phyloP scores from a whole-genome alignment of 371 early-diverging fungal species.

The Mortierella sp. region DNA sequence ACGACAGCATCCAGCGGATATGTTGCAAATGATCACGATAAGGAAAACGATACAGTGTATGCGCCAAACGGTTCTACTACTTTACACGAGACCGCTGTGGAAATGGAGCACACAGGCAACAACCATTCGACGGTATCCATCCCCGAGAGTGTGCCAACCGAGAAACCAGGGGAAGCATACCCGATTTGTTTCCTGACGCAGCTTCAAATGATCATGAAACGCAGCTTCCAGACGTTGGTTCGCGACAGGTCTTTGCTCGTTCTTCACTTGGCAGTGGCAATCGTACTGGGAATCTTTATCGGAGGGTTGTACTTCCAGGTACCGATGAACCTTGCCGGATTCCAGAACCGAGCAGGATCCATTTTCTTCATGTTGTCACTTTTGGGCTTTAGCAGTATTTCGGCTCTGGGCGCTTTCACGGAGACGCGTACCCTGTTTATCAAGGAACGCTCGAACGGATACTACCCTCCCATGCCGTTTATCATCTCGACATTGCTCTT shows the following conservation, averaged over 20 bases:
- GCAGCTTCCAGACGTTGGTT: conserved; percentile 38
- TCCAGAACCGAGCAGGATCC: conserved; percentile 89
- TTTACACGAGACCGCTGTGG: conserved; percentile 14
- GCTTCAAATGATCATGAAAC: conserved; percentile 31
- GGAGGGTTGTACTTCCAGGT: conserved; percentile 88
- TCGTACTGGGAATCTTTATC: conserved; percentile 78
- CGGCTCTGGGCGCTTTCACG: conserved; percentile 80
- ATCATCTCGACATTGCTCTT: conserved; percentile 83
- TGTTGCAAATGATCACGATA: no score
- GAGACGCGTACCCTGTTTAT: conserved; percentile 81
- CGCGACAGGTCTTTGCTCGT: conserved; percentile 88
- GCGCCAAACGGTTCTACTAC: conserved; percentile 1
- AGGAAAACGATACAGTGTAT: neutral
- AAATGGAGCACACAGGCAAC: conserved; percentile 6
- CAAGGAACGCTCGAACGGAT: conserved; percentile 87
- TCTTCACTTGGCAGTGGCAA: conserved; percentile 82
- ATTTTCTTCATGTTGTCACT: conserved; percentile 87
- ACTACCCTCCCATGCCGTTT: conserved; percentile 82
- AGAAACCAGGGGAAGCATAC: conserved; percentile 14
- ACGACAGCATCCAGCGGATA: no score
- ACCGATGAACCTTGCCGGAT: conserved; percentile 82
- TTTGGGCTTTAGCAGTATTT: conserved; percentile 83
- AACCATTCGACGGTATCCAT: no score
- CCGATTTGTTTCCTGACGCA: conserved; percentile 47
- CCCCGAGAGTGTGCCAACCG: conserved; percentile 6